A percentile compares a stretch with the other conserved stretches of the same genome.
Conservation (phyloP, 2,329 filamentous ascomycete genomes). For the Mycosphaerella arachidis region DNA sequence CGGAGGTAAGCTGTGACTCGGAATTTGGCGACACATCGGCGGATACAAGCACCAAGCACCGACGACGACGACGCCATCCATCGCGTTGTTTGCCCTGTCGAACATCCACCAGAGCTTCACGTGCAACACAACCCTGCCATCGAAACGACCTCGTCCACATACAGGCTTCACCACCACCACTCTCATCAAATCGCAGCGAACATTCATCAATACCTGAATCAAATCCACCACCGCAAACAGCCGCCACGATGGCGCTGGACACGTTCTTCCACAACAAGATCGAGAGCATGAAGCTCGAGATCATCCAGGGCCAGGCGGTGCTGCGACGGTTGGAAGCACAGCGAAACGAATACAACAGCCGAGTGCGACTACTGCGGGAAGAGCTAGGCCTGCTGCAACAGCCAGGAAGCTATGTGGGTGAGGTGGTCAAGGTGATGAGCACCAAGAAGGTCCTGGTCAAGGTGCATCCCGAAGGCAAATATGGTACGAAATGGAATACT, state of each 20-base stretch:
- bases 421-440: constrained; percentile 99
- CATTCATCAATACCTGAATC: neutral
- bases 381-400: constrained; percentile 95
- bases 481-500: constrained; percentile 59
- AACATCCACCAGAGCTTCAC: neutral
- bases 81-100: neutral
- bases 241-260: constrained; percentile 86
- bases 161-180: constrained; percentile 1
- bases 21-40: neutral
- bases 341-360: constrained; percentile 98
- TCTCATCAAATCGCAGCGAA: neutral
- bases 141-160: constrained; percentile 1
- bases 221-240: constrained; percentile 5
- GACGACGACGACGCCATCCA: neutral
- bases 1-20: neutral
- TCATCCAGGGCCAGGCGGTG: constrained; percentile 96
- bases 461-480: constrained; percentile 99
- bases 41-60: neutral
- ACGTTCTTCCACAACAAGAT: constrained; percentile 99
- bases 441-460: constrained; percentile 99
- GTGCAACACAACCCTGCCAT: constrained; percentile 8
- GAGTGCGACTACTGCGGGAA: constrained; percentile 88
- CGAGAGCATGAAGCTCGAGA: constrained; percentile 99
- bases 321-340: constrained; percentile 93
- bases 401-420: constrained; percentile 94